A percentile compares a stretch with the other conserved stretches of the same genome.
phyloP scores from a whole-genome alignment of 164 flowering plant species.

The Echeveria elegans region DNA sequence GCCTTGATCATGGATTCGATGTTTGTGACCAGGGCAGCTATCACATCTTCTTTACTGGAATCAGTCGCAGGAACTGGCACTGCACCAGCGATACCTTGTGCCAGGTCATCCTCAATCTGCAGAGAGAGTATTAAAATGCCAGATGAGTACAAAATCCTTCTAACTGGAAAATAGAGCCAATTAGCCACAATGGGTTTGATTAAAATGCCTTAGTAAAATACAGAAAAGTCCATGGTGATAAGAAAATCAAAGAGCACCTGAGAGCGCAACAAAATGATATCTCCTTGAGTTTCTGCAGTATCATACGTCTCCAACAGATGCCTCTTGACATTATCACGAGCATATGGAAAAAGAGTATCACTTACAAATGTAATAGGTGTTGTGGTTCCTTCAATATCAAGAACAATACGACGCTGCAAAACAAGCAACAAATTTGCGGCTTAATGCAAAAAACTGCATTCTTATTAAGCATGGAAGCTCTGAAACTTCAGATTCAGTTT shows the following conservation, averaged over 20 bases:
- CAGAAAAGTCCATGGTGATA: not conserved
- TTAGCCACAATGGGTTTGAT: not conserved
- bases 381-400: conserved; percentile 98
- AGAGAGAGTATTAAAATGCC: conserved; percentile 7
- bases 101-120: conserved; percentile 71
- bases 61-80: conserved; percentile 59
- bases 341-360: conserved; percentile 95
- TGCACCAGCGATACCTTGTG: conserved; percentile 59
- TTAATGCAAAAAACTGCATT: no score
- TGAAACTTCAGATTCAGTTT: not conserved
- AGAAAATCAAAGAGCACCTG: conserved; percentile 60
- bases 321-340: conserved; percentile 79
- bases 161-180: not conserved
- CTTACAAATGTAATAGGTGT: conserved; percentile 93
- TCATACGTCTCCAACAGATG: conserved; percentile 73
- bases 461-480: not conserved
- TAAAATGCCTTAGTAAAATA: not conserved
- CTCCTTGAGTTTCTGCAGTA: conserved; percentile 79
- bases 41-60: conserved; percentile 72
- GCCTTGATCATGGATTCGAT: conserved; percentile 92
- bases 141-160: not conserved
- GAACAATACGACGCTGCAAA: conserved; percentile 74
- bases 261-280: conserved; percentile 61
- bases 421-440: not conserved
- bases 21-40: conserved; percentile 79